Base-by-base conservation (phyloP, 306 rosid genomes). In the Acacia confusa region DNA sequence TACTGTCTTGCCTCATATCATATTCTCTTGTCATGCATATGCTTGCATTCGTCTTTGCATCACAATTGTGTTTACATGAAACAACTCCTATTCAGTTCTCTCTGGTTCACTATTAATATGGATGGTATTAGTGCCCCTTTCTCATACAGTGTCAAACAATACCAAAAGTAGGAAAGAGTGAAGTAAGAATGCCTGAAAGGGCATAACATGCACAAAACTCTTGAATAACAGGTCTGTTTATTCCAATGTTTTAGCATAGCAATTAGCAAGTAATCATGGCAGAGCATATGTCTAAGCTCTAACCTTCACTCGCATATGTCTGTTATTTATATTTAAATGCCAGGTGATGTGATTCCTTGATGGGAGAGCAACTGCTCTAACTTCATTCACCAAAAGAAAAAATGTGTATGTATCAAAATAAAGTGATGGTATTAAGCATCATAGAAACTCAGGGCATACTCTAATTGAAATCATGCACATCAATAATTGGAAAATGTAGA, bases 21-120 rank as follows among this genome's bases (percentile, higher is more conserved):
- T 74, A 44, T 43, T 22, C 73, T 50, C 77, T 44, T 66, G 7
- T 47, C 78, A 14, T 61, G 47, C 34, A 52, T 20, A 50, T 50
- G 55, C 15, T 73, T 71, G 16, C 79, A 16, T 72, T 53, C 73
- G 61, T 76, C 55, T 67, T 32, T 53, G 40, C 66, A 47, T 45
- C 34, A 52, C 40, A 72, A 13, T 36, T 75, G 81, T 66, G 48
- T 69, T 47, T 65, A 57, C 69, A 64, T 53, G 57, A 15, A 82
- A 28, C 41, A 40, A 11, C 24, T 78, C 76, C 78, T 47, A 70
- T 63, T 79, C 65, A 64, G 53, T 82, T 63, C 53, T 82, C 67
- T 12, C 13, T 72, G 66, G 58, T 63, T 61, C 44, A 22, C 63
- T 25, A 12, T 14, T 75, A 61, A 6, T 53, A 2, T 40, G 20